Percentiles rank a stretch among this genome's conserved stretches.
Conservation (phyloP, 176 grass and related monocot genomes). For the Musa acuminata region DNA sequence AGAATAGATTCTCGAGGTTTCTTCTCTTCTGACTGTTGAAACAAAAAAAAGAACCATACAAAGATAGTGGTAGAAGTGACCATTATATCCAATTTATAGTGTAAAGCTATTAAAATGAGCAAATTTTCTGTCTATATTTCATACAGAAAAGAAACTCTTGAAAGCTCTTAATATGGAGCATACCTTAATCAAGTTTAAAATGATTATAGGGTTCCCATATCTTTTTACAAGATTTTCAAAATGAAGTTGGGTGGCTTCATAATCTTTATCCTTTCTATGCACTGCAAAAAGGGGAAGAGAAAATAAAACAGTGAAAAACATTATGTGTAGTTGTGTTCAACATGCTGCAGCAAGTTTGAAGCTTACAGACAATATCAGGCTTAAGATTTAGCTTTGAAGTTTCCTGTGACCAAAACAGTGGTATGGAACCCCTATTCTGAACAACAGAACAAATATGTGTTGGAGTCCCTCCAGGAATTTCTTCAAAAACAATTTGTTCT, state of each 20-base stretch:
- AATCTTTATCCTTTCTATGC: slow-evolving; percentile 54
- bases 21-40: slow-evolving; percentile 49
- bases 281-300: slow-evolving; percentile 38
- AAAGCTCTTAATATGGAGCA: slow-evolving; percentile 2
- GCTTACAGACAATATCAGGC: slow-evolving; percentile 90
- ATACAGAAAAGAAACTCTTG: background rate
- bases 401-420: slow-evolving; percentile 93
- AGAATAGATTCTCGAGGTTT: slow-evolving; percentile 84
- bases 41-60: background rate
- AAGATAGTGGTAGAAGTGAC: slow-evolving; percentile 1
- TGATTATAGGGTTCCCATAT: slow-evolving; percentile 90
- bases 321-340: background rate
- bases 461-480: slow-evolving; percentile 34
- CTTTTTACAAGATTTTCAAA: slow-evolving; percentile 75
- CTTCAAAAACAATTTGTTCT: slow-evolving; percentile 89
- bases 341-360: slow-evolving; percentile 11
- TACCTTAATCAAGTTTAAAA: slow-evolving; percentile 97
- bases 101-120: background rate
- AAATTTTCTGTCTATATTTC: background rate
- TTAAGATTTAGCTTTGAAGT: slow-evolving; percentile 65
- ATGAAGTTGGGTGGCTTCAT: slow-evolving; percentile 80
- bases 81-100: background rate
- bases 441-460: slow-evolving; percentile 76
- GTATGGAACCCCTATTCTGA: slow-evolving; percentile 94
- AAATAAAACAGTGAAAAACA: background rate